Evolutionary conservation across 805 yeast genomes (phyloP).

Genomic region (Komagataella ulmi): DNA sequence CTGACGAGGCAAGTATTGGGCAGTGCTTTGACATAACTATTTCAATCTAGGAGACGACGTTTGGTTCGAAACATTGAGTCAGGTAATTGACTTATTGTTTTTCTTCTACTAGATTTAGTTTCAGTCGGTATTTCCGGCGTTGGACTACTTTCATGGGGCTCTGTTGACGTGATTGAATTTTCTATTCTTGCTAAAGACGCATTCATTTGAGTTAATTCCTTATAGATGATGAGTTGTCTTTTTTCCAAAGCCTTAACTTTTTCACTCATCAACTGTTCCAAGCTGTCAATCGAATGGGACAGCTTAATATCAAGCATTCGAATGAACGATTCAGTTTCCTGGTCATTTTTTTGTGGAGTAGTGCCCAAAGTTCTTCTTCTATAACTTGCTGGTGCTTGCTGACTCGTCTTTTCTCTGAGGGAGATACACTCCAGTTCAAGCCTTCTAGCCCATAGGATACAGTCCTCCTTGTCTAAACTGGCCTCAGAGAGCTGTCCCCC

Average conservation of each 20-base stretch:
- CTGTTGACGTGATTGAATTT: not conserved
- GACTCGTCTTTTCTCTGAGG: constrained; percentile 17
- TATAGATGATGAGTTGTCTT: not conserved
- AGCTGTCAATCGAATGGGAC: not conserved
- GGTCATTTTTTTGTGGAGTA: not conserved
- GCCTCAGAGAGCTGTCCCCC: constrained; percentile 11
- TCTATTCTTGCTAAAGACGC: not conserved
- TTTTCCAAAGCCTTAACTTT: not conserved
- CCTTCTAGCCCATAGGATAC: constrained; percentile 33
- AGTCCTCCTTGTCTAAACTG: constrained; percentile 16
- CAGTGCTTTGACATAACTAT: not conserved
- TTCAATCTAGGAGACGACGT: not conserved
- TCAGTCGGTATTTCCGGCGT: not conserved
- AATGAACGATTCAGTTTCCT: not conserved
- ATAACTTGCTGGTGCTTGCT: constrained; percentile 6
- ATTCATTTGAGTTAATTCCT: not conserved
- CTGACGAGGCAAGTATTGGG: not conserved
- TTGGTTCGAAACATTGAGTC: not conserved
- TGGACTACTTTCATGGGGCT: not conserved
- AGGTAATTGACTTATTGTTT: not conserved
- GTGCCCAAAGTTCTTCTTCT: constrained; percentile 1
- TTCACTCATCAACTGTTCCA: not conserved
- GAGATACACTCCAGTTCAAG: constrained; percentile 35
- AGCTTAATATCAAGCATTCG: not conserved
- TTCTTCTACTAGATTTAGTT: not conserved